Evolutionary conservation across 2,329 filamentous ascomycete species (phyloP).

Genomic region (Didymella pomorum): DNA sequence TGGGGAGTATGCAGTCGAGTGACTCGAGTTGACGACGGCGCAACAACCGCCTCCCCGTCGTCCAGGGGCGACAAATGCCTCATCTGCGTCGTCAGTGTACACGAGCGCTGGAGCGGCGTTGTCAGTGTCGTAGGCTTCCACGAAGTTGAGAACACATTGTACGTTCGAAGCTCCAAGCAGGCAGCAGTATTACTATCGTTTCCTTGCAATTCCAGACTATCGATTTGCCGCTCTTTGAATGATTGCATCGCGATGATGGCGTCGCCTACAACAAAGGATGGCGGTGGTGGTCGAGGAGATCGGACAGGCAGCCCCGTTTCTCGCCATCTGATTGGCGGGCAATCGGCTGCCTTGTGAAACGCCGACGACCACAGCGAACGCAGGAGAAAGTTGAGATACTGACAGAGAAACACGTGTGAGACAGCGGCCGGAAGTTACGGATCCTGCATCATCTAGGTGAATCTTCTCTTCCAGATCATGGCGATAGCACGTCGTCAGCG

Average conservation of each 20-base stretch:
- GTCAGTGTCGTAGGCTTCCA: conserved; percentile 6
- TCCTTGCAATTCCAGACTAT: conserved; percentile 6
- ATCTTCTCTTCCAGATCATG: conserved; percentile 10
- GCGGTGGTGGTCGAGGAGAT: conserved; percentile 11
- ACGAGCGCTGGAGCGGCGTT: background rate
- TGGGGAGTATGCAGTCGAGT: conserved; percentile 2
- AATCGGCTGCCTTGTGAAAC: conserved; percentile 44
- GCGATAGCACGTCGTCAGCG: conserved; percentile 1
- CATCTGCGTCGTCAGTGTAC: conserved; percentile 1
- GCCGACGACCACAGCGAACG: conserved; percentile 25
- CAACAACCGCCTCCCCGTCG: conserved; percentile 5
- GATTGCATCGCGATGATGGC: background rate
- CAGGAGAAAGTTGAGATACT: conserved; percentile 19
- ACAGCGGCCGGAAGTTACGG: conserved; percentile 28
- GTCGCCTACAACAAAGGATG: conserved; percentile 1
- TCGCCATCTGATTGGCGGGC: conserved; percentile 33
- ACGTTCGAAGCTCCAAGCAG: background rate
- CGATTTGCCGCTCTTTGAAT: conserved; percentile 3
- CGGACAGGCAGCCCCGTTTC: conserved; percentile 36
- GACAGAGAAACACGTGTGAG: conserved; percentile 29
- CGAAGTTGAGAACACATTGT: conserved; percentile 9
- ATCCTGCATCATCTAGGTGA: conserved; percentile 22
- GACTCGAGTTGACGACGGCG: background rate
- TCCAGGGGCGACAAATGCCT: conserved; percentile 13
- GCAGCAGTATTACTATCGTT: conserved; percentile 2